A percentile compares a stretch with the other conserved stretches of the same genome.
Evolutionary conservation across 2,329 filamentous ascomycete species (phyloP).

Genomic region (Xylariomycetidae sp.): DNA sequence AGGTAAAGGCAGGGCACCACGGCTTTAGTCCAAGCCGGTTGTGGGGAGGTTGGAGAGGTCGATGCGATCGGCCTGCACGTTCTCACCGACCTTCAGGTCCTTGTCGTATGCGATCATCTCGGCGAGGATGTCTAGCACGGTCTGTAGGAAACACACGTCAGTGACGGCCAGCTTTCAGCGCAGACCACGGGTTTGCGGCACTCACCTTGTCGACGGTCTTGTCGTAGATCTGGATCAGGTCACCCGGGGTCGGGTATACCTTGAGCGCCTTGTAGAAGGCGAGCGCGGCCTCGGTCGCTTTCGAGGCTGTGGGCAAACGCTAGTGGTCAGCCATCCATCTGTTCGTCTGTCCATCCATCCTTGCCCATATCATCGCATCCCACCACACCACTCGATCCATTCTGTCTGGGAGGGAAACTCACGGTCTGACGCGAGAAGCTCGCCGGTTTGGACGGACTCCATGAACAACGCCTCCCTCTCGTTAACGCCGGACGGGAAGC

Average conservation of each 20-base stretch:
- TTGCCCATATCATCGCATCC: too few species aligned
- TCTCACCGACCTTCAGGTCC: slow-evolving; percentile 60
- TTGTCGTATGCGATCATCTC: slow-evolving; percentile 96
- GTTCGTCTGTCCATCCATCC: too few species aligned
- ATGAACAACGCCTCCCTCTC: slow-evolving; percentile 97
- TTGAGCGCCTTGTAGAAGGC: slow-evolving; percentile 98
- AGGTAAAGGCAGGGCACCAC: too few species aligned
- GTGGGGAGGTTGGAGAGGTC: slow-evolving; percentile 43
- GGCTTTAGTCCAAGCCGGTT: slow-evolving; percentile 50
- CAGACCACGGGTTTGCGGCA: not conserved
- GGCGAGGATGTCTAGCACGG: slow-evolving; percentile 89
- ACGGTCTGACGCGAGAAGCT: slow-evolving; percentile 79
- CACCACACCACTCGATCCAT: too few species aligned
- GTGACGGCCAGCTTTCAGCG: not conserved
- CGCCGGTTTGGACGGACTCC: slow-evolving; percentile 85
- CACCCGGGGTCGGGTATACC: slow-evolving; percentile 90
- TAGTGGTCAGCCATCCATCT: too few species aligned
- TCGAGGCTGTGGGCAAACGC: slow-evolving; percentile 48
- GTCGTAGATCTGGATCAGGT: slow-evolving; percentile 95
- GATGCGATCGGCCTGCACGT: too few species aligned
- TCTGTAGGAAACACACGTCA: slow-evolving; percentile 39
- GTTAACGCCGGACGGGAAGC: slow-evolving; percentile 84
- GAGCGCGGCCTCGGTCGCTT: slow-evolving; percentile 75
- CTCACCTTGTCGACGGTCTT: slow-evolving; percentile 93
- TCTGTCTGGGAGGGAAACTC: slow-evolving; percentile 30